Evolutionary conservation across 2,329 filamentous ascomycete species (phyloP).

Genomic region (Sporothrix variecibatus): DNA sequence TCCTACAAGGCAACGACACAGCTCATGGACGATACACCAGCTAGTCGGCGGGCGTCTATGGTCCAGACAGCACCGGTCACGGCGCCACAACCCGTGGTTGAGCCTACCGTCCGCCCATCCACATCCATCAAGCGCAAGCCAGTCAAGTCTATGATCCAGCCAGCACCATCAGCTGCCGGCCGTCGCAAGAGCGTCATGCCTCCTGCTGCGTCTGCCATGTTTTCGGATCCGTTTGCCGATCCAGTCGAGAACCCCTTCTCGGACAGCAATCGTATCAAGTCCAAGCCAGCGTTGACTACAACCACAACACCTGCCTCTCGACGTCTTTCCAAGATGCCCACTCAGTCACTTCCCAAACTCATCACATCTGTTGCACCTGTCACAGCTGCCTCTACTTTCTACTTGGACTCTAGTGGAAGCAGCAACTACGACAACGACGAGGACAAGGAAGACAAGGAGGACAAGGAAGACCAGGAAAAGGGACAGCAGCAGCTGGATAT

Average conservation of each 20-base stretch:
- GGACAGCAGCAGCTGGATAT: background rate
- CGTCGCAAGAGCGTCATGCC: slow-evolving; percentile 4
- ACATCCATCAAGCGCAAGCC: slow-evolving; percentile 18
- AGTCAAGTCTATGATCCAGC: background rate
- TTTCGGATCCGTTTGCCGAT: slow-evolving; percentile 11
- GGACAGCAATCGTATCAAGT: background rate
- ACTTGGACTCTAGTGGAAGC: background rate
- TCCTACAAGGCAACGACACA: slow-evolving; percentile 21
- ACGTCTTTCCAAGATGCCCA: background rate
- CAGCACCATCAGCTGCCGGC: background rate
- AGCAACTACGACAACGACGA: slow-evolving; percentile 3
- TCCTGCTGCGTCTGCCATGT: background rate
- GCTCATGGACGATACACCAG: slow-evolving; percentile 12
- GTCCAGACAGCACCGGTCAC: background rate
- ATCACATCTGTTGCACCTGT: background rate
- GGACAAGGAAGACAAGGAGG: background rate
- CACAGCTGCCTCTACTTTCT: background rate
- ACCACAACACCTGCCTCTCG: background rate
- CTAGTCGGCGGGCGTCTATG: background rate
- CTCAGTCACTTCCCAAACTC: background rate
- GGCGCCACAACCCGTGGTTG: too few species aligned
- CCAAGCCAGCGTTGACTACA: background rate
- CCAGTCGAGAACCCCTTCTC: background rate
- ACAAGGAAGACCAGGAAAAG: background rate
- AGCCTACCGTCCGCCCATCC: background rate